Evolutionary conservation across 1,139 yeast genomes (phyloP).

Genomic region (Entelexis paramagnoliae): DNA sequence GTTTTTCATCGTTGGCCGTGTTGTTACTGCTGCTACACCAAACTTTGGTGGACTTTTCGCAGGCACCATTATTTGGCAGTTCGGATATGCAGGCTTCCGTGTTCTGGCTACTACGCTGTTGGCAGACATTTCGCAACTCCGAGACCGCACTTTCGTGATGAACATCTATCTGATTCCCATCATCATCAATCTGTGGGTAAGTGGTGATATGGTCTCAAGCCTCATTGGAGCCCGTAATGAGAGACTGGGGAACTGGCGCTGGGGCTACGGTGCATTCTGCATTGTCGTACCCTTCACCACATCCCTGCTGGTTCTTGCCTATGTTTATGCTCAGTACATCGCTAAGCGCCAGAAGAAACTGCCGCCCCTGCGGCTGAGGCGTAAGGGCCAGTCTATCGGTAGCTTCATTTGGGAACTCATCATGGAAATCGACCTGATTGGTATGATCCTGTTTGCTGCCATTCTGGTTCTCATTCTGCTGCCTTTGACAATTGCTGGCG

Average conservation of each 20-base stretch:
- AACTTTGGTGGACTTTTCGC: conserved; percentile 59
- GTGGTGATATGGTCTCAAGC: conserved; percentile 37
- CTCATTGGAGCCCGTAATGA: conserved; percentile 6
- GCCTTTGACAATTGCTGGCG: conserved; percentile 53
- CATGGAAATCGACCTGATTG: conserved; percentile 47
- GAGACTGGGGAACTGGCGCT: conserved; percentile 42
- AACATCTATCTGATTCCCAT: conserved; percentile 60
- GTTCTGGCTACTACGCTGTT: conserved; percentile 46
- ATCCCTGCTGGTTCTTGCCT: not conserved
- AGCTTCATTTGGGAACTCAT: conserved; percentile 26
- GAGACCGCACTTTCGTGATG: conserved; percentile 57
- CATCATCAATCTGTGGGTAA: conserved; percentile 66
- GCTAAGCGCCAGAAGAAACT: conserved; percentile 8
- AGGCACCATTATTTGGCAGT: conserved; percentile 59
- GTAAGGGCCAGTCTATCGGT: conserved; percentile 2
- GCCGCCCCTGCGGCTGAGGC: conserved; percentile 9
- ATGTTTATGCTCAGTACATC: conserved; percentile 10
- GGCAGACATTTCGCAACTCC: conserved; percentile 56
- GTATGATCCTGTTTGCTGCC: conserved; percentile 42
- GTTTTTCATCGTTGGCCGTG: conserved; percentile 58
- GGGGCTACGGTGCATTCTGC: conserved; percentile 74
- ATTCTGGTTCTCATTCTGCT: conserved; percentile 44
- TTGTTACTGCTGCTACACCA: conserved; percentile 56
- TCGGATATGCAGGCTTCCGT: conserved; percentile 59
- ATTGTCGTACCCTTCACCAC: conserved; percentile 48